A percentile compares a stretch with the other conserved stretches of the same genome.
Evolutionary conservation across 208 protist genomes (phyloP).

Genomic region (Lotmaria passim): DNA sequence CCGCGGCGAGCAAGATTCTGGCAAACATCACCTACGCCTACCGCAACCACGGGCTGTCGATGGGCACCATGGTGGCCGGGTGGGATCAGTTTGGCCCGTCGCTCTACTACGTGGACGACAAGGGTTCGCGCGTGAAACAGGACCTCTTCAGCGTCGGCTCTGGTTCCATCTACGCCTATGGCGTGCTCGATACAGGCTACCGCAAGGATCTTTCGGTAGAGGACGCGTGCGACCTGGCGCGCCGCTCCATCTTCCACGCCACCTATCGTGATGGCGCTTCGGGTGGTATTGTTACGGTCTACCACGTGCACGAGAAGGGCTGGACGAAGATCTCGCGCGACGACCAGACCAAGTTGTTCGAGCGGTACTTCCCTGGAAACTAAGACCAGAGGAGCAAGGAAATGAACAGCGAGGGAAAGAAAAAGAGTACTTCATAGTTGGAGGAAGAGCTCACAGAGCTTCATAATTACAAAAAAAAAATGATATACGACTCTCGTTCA

Average conservation of each 20-base stretch:
- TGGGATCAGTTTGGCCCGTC: conserved; percentile 97
- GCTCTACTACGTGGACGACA: conserved; percentile 99
- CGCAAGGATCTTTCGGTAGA: conserved; percentile 94
- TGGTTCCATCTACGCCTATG: conserved; percentile 99
- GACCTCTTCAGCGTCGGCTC: conserved; percentile 99
- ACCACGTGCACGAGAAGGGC: conserved; percentile 94
- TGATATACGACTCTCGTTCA: too few species aligned
- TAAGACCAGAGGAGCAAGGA: background rate
- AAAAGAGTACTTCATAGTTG: too few species aligned
- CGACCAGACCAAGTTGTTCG: conserved; percentile 91
- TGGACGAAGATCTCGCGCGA: conserved; percentile 96
- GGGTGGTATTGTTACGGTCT: conserved; percentile 98
- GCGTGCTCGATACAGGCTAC: conserved; percentile 98
- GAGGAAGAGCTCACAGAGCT: background rate
- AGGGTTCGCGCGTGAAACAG: conserved; percentile 98
- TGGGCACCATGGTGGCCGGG: conserved; percentile 99
- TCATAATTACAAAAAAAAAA: background rate
- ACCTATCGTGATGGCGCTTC: conserved; percentile 99
- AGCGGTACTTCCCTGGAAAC: conserved; percentile 66
- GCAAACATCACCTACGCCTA: conserved; percentile 99
- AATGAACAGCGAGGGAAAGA: background rate
- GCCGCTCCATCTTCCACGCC: conserved; percentile 99
- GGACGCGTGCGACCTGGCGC: conserved; percentile 98
- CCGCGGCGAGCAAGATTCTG: conserved; percentile 99
- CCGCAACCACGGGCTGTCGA: conserved; percentile 96